Evolutionary conservation across 768 basidiomycete genomes (phyloP), one percentile per base, ranked within the genome.

Genomic region (Gyrodon lividus): DNA sequence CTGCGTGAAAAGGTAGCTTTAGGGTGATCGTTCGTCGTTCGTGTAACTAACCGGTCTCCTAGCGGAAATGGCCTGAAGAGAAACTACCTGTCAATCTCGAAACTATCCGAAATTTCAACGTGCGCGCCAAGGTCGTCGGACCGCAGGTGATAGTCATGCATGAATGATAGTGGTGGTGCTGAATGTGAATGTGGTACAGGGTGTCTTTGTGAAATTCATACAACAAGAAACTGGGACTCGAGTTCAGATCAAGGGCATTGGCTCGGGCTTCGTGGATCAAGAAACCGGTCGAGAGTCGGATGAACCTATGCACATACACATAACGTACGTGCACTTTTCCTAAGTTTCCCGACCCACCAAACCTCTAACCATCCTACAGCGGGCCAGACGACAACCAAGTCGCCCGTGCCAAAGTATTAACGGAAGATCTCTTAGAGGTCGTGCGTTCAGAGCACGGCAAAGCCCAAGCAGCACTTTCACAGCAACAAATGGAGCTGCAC

Each of bases 31-130:
- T 22, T 17, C 24, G 17, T 26, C 37, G 12, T 17, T 43, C 17
- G 10, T 13, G 16, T 51, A 17, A 39, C 61, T 64, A 51, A 63
- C 37, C 13, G 37, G 16, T 59, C n/a, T n/a, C 33, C 9, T 61
- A 93, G 89, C 79, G 92, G 48, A 97, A 96, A 82, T 98, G 96
- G 96, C 94, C 95, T 2, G 96, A 98, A 68, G 94, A 95, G 70
- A 98, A 97, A 70, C 72, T 98, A 8, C 86, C 85, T 0, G 91
- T 99, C 35, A 87, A 85, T 4, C 67, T 99, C 47, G 95, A 98
- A 14, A 86, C 85, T 47, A 83, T 98, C 60, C 80, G 96, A 45
- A 98, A 98, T 70, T 99, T 99, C 72, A 98, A 99, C 69, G 87
- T 99, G 44, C 79, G 96, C 50, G 96, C 96, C 20, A 99, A 99